A percentile compares a stretch with the other conserved stretches of the same genome.
Conservation (phyloP, 108 stramenopile genomes). For the Pseudonitzschia pungens region DNA sequence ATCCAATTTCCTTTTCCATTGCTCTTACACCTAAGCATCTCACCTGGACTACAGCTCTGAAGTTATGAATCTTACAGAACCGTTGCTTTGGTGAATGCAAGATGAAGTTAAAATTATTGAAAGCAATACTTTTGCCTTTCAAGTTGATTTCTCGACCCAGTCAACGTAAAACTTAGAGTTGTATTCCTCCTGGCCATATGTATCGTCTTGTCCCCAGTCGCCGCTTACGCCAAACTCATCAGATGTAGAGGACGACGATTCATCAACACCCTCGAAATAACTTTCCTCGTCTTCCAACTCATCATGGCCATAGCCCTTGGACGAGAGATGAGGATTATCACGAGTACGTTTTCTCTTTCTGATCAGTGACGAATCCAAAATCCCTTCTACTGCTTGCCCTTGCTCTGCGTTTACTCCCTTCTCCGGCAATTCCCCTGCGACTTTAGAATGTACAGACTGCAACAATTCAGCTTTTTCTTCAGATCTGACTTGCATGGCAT, state of each 20-base stretch:
- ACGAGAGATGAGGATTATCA: neutral
- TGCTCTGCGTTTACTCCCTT: neutral
- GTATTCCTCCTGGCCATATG: neutral
- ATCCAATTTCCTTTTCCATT: too few relatives aligned
- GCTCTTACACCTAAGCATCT: too few relatives aligned
- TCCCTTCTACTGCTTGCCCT: neutral
- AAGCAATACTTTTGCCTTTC: too few relatives aligned
- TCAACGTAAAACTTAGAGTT: neutral
- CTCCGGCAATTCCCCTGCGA: neutral
- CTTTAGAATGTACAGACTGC: neutral
- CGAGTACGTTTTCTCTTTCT: neutral
- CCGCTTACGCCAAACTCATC: conserved; percentile 29
- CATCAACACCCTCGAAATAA: conserved; percentile 4
- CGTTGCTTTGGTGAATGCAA: too few relatives aligned
- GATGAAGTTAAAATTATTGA: too few relatives aligned
- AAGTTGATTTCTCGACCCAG: neutral
- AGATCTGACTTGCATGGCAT: neutral
- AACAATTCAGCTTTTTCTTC: neutral
- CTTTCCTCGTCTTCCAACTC: conserved; percentile 19
- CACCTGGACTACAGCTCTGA: too few relatives aligned
- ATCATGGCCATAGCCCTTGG: neutral
- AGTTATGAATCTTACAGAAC: too few relatives aligned
- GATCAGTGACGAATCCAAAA: neutral
- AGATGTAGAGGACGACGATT: conserved; percentile 8
- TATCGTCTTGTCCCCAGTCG: conserved; percentile 24